Evolutionary conservation across 1,284 basidiomycete genomes (phyloP), one percentile per base, ranked within the genome.

Genomic region (Sanghuangporus sanghuang): DNA sequence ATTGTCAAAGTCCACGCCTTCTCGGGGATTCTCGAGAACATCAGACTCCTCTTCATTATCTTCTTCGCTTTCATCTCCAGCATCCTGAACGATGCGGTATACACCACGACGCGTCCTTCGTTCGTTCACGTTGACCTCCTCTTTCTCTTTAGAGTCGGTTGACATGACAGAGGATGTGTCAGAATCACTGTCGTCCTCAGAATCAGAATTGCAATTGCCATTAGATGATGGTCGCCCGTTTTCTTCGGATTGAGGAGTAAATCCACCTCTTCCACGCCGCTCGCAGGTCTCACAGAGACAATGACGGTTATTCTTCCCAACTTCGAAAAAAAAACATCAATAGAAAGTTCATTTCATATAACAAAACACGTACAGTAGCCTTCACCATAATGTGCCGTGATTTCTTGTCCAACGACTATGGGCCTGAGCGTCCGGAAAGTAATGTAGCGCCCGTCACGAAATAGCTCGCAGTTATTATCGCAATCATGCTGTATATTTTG

Each of bases 231-330:
- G n/a, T n/a, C 36, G 72, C 58, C 81, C 83, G 52, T 83, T 79
- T 62, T 85, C 82, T 14, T 73, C 74, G 50, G 78, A 76, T 64
- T 81, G 81, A 60, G 82, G 85, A 12, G 83, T 82, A 71, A 92
- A 93, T 39, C 90, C 92, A 35, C 93, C 93, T 52, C 80, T 77
- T 9, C 85, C 85, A 46, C 79, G 84, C 75, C 81, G 83, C 77
- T 96, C 93, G 77, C 94, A 96, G 1, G 91, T 95, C 73, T 91
- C 88, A 72, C 94, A 96, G 50, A 96, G 82, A 75, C 94, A 96
- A 71, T 93, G 87, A 9, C 87, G 82, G 72, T 96, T 96, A 71
- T 85, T 89, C 71, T 83, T 82, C 59, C 95, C 94, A 73, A 96
- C 95, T 92, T 76, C 61, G 62, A 40, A 59, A 35, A 48, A 18